phyloP scores from a whole-genome alignment of 192 early-diverging fungal genomes.

The Gamsiella multidivaricata region DNA sequence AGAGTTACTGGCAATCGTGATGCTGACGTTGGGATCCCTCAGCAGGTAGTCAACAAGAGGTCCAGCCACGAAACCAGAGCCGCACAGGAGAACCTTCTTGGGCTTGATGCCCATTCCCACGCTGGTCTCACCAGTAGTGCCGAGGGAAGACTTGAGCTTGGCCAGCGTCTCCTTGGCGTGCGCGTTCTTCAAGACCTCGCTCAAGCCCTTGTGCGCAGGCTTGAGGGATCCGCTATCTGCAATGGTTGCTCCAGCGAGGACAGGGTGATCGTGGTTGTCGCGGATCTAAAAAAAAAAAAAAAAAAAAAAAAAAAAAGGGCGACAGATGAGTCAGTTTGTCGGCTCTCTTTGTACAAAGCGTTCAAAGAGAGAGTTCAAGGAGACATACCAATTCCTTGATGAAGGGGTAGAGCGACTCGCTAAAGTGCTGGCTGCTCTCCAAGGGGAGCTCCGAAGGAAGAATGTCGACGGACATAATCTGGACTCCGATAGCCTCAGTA shows the following conservation, averaged over 20 bases:
- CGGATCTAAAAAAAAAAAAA: slow-evolving; percentile 30
- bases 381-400: slow-evolving; percentile 80
- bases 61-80: slow-evolving; percentile 92
- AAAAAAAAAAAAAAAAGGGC: background rate
- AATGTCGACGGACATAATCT: slow-evolving; percentile 98
- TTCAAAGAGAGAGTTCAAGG: background rate
- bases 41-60: slow-evolving; percentile 92
- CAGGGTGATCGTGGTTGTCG: slow-evolving; percentile 71
- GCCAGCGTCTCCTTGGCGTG: slow-evolving; percentile 32
- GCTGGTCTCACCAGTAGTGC: slow-evolving; percentile 12
- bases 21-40: slow-evolving; percentile 60
- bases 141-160: slow-evolving; percentile 53
- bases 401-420: slow-evolving; percentile 83
- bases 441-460: slow-evolving; percentile 95
- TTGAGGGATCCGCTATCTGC: slow-evolving; percentile 76
- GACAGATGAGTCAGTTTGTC: background rate
- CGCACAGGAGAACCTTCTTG: slow-evolving; percentile 77
- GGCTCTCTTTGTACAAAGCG: background rate
- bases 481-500: slow-evolving; percentile 82
- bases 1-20: slow-evolving; percentile 87
- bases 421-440: slow-evolving; percentile 94
- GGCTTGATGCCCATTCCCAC: slow-evolving; percentile 18
- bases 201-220: slow-evolving; percentile 65
- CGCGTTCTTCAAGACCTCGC: slow-evolving; percentile 52
- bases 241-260: slow-evolving; percentile 82